These are phyloP conservation scores for Pleurostoma richardsiae DNA, from an alignment of 2,329 filamentous ascomycete genomes.

Conservation along the genomic window DNA sequence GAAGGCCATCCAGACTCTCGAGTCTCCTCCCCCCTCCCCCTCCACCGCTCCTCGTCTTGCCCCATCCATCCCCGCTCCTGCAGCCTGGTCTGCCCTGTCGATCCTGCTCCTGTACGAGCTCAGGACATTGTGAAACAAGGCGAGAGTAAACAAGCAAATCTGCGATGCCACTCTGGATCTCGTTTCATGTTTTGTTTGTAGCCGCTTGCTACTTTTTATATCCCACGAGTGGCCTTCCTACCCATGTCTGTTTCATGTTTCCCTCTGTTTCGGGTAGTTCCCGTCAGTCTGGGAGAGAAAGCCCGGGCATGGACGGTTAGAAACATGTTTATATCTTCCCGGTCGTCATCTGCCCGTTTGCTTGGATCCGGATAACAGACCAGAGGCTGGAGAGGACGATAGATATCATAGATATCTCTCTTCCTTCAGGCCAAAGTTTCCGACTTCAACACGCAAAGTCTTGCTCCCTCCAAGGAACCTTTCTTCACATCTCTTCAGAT, in stretches of 20 bases:
- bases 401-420: background rate
- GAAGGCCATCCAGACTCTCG: background rate
- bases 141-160: background rate
- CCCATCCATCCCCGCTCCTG: background rate
- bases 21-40: background rate
- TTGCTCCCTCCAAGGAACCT: background rate
- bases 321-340: background rate
- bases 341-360: background rate
- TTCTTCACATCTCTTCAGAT: background rate
- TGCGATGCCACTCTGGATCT: background rate
- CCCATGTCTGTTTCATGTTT: conserved; percentile 1
- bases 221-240: background rate
- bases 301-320: background rate
- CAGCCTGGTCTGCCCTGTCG: background rate
- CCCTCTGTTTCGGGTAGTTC: background rate
- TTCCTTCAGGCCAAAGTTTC: background rate
- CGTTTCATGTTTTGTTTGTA: background rate
- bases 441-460: background rate
- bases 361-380: background rate
- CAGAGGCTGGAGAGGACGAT: background rate
- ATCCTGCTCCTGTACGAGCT: background rate
- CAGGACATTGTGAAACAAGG: background rate
- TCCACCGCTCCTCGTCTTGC: background rate
- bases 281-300: too few species aligned
- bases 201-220: conserved; percentile 10